Conservation (phyloP, 495 filamentous ascomycete species). For the Talaromyces nanjingensis region DNA sequence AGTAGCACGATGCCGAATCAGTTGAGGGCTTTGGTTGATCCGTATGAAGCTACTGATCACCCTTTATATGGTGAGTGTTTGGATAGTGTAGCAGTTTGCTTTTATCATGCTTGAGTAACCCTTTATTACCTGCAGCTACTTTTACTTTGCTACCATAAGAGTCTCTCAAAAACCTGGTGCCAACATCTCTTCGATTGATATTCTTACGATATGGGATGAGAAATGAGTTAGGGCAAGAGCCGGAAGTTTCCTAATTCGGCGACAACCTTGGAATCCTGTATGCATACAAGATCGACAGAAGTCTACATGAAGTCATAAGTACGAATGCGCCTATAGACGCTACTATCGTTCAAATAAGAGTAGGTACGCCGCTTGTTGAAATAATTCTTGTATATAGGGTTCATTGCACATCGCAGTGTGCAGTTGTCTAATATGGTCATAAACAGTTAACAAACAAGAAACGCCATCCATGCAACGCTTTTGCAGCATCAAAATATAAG, state of each 20-base stretch:
- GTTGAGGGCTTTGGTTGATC: conserved; percentile 2
- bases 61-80: conserved; percentile 6
- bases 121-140: not conserved
- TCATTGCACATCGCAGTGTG: not conserved
- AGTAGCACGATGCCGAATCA: conserved; percentile 8
- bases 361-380: not conserved
- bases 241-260: not conserved
- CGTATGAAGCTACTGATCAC: conserved; percentile 6
- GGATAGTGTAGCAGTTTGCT: not conserved
- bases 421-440: not conserved
- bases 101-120: not conserved
- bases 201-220: not conserved
- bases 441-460: not conserved
- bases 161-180: not conserved
- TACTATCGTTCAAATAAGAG: too few relatives aligned
- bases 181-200: not conserved
- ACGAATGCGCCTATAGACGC: not conserved
- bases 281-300: not conserved
- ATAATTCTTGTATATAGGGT: not conserved
- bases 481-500: not conserved
- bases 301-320: not conserved
- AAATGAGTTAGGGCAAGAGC: not conserved
- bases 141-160: not conserved
- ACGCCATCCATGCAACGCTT: not conserved
- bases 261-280: not conserved